Percentiles rank a stretch among this genome's conserved stretches.
Conservation (phyloP, 768 basidiomycete species). For the Leccinum aurantiacum region DNA sequence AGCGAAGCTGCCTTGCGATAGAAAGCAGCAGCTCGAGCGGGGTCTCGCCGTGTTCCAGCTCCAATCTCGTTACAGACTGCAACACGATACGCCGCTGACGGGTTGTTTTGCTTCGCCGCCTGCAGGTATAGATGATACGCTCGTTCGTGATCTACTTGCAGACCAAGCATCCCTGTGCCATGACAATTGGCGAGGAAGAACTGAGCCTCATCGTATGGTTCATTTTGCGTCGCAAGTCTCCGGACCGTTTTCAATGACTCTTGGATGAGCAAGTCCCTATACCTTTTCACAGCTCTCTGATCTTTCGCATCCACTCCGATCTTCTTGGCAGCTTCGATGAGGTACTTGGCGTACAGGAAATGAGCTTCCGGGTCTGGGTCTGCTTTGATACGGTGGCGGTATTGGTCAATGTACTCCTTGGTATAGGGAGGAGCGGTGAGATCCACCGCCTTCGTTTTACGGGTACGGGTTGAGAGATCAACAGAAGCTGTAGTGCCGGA, state of each 20-base stretch:
- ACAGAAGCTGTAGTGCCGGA: conserved; percentile 59
- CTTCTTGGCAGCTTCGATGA: conserved; percentile 96
- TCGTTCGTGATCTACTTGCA: conserved; percentile 95
- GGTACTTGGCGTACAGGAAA: conserved; percentile 96
- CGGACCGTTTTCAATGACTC: conserved; percentile 93
- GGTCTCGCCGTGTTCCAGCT: conserved; percentile 89
- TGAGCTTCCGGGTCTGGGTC: conserved; percentile 99
- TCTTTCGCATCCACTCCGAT: conserved; percentile 73
- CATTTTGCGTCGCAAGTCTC: conserved; percentile 87
- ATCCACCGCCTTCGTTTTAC: conserved; percentile 80
- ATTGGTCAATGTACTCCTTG: conserved; percentile 96
- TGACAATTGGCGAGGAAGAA: conserved; percentile 98
- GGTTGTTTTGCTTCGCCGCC: conserved; percentile 95
- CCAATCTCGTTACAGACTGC: conserved; percentile 99
- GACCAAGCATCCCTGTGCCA: conserved; percentile 92
- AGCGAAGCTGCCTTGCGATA: conserved; percentile 96
- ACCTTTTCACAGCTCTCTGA: conserved; percentile 84
- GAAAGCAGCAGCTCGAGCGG: conserved; percentile 86
- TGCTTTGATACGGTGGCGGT: conserved; percentile 93
- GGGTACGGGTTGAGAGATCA: conserved; percentile 54
- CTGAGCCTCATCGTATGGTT: conserved; percentile 93
- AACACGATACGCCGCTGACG: conserved; percentile 92
- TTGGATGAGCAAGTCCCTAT: conserved; percentile 80
- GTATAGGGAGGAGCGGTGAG: conserved; percentile 84
- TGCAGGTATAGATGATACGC: conserved; percentile 97